These are phyloP conservation scores for Solanum hybrid DNA, from an alignment of 305 asterid genomes.

Conservation along the genomic window DNA sequence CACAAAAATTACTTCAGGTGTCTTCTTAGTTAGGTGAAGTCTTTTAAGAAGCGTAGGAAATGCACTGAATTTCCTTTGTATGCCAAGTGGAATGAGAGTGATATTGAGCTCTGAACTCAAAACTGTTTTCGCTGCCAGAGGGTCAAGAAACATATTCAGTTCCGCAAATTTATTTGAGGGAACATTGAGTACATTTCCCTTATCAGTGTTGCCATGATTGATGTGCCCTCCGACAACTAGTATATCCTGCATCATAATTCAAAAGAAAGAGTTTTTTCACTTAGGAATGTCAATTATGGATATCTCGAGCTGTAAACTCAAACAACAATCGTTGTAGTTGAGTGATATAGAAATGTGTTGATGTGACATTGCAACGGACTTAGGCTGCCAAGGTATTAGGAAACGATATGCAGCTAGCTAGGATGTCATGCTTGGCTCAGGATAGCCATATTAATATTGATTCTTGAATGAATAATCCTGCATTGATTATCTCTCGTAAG, in stretches of 20 bases:
- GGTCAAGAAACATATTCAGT: constrained; percentile 78
- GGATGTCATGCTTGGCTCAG: neutral
- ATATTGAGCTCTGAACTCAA: constrained; percentile 40
- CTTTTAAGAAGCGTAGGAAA: constrained; percentile 17
- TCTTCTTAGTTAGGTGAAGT: constrained; percentile 31
- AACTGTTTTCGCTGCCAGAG: constrained; percentile 67
- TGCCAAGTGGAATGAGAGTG: constrained; percentile 61
- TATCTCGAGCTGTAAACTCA: neutral
- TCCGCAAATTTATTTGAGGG: constrained; percentile 61
- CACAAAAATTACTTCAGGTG: constrained; percentile 56
- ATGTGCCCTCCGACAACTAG: constrained; percentile 76
- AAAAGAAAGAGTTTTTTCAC: neutral
- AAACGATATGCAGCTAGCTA: neutral
- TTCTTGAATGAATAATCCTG: neutral
- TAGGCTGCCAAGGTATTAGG: neutral
- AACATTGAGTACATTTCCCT: constrained; percentile 62
- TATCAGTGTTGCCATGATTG: constrained; percentile 16
- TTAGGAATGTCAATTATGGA: neutral
- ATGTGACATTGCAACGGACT: neutral
- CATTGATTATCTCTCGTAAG: neutral
- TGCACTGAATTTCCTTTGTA: constrained; percentile 45
- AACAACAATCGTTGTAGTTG: neutral
- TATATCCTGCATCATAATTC: constrained; percentile 45
- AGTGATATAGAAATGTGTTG: neutral
- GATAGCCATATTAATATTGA: neutral